Conservation (phyloP, 768 basidiomycete genomes). For the Auricularia cornea region DNA sequence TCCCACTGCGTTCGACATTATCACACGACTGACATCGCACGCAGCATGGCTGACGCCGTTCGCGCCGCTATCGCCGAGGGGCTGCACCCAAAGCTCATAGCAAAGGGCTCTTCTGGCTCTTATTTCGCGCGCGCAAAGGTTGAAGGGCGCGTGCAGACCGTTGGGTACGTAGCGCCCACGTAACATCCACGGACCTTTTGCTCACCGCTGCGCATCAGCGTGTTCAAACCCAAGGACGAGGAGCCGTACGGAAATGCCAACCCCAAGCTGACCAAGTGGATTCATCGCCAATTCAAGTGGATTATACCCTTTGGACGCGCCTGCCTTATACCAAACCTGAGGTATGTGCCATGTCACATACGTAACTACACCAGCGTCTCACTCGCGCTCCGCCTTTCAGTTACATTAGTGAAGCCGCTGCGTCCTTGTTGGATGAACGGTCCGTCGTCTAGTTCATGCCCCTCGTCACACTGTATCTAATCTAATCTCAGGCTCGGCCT, state of each 20-base stretch:
- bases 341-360: conserved; percentile 33
- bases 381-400: conserved; percentile 26
- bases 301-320: conserved; percentile 85
- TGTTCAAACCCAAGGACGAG: conserved; percentile 89
- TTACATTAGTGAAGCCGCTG: conserved; percentile 85
- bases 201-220: conserved; percentile 32
- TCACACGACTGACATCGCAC: background rate
- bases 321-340: conserved; percentile 84
- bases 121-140: conserved; percentile 83
- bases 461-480: background rate
- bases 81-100: conserved; percentile 84
- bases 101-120: conserved; percentile 82
- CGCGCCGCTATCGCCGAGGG: conserved; percentile 64
- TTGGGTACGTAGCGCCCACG: conserved; percentile 50
- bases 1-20: background rate
- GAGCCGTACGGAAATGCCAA: conserved; percentile 85
- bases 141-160: conserved; percentile 69
- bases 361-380: background rate
- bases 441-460: background rate
- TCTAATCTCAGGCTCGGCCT: conserved; percentile 36
- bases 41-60: conserved; percentile 55
- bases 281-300: conserved; percentile 82
- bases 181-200: background rate
- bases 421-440: conserved; percentile 70
- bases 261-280: conserved; percentile 86